Percentiles rank a stretch among this genome's conserved stretches.
Conservation (phyloP, 129 eudicot species). For the Ambrosia artemisiifolia region DNA sequence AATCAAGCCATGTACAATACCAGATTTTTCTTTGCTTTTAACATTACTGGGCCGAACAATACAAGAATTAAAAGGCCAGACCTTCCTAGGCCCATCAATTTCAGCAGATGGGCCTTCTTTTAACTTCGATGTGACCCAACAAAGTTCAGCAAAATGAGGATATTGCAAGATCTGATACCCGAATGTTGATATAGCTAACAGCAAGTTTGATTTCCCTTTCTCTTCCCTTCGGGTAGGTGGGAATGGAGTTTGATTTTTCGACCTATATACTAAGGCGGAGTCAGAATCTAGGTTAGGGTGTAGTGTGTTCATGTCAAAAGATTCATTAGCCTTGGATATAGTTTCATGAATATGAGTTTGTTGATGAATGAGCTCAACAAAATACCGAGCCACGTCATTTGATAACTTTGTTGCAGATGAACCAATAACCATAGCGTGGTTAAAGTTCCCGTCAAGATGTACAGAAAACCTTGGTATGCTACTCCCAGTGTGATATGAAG, state of each 20-base stretch:
- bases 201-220: slow-evolving; percentile 71
- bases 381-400: slow-evolving; percentile 60
- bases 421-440: slow-evolving; percentile 45
- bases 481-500: slow-evolving; percentile 36
- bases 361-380: slow-evolving; percentile 57
- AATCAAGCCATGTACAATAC: slow-evolving; percentile 71
- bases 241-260: slow-evolving; percentile 17
- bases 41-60: slow-evolving; percentile 54
- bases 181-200: slow-evolving; percentile 63
- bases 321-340: slow-evolving; percentile 22
- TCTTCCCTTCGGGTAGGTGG: slow-evolving; percentile 35
- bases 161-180: slow-evolving; percentile 84
- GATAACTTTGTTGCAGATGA: slow-evolving; percentile 64
- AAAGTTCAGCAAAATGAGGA: slow-evolving; percentile 97
- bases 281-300: slow-evolving; percentile 22
- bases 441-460: slow-evolving; percentile 51
- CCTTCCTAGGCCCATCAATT: slow-evolving; percentile 68
- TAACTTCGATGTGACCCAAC: slow-evolving; percentile 96
- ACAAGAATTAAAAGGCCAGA: slow-evolving; percentile 97
- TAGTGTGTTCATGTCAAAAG: slow-evolving; percentile 27
- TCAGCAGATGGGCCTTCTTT: slow-evolving; percentile 84
- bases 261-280: slow-evolving; percentile 22
- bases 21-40: slow-evolving; percentile 46
- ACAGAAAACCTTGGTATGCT: slow-evolving; percentile 56
- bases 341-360: slow-evolving; percentile 38